Percentiles rank a stretch among this genome's conserved stretches.
Evolutionary conservation across 306 rosid genomes (phyloP).

Genomic region (Fragaria iinumae): DNA sequence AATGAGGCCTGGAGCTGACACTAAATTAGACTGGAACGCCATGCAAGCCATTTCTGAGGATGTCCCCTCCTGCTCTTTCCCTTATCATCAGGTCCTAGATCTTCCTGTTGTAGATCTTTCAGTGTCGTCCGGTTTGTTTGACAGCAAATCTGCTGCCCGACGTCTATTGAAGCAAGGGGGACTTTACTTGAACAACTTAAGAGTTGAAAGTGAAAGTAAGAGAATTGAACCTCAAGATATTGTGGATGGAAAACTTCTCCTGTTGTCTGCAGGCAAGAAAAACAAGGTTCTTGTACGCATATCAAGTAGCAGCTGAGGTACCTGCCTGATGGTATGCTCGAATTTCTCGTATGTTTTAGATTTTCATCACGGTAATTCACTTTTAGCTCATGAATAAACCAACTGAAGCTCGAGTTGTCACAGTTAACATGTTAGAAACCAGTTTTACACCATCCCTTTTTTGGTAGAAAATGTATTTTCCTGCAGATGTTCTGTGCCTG

Average conservation of each 20-base stretch:
- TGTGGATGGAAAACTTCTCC: constrained; percentile 87
- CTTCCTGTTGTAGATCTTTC: constrained; percentile 73
- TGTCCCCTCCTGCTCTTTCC: constrained; percentile 76
- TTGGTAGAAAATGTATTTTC: too few species aligned
- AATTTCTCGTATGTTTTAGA: not conserved
- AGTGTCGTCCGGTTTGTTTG: constrained; percentile 78
- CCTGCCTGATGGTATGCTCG: not conserved
- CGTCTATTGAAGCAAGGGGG: constrained; percentile 95
- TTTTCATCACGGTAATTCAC: not conserved
- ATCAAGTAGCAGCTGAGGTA: constrained; percentile 18
- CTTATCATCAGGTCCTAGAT: constrained; percentile 60
- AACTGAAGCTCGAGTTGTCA: too few species aligned
- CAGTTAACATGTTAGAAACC: too few species aligned
- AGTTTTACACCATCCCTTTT: too few species aligned
- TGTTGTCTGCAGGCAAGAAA: constrained; percentile 92
- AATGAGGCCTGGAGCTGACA: constrained; percentile 80
- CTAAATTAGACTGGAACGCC: constrained; percentile 80
- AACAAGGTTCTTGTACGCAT: constrained; percentile 87
- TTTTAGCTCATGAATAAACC: not conserved
- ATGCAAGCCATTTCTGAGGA: constrained; percentile 87
- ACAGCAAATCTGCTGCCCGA: constrained; percentile 84
- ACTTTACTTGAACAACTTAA: constrained; percentile 74
- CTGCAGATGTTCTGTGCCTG: too few species aligned
- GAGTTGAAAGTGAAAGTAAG: constrained; percentile 69
- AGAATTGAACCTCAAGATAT: constrained; percentile 63